A percentile compares a stretch with the other conserved stretches of the same genome.
Conservation (phyloP, 768 basidiomycete genomes). For the Phanerodontia chrysosporium region DNA sequence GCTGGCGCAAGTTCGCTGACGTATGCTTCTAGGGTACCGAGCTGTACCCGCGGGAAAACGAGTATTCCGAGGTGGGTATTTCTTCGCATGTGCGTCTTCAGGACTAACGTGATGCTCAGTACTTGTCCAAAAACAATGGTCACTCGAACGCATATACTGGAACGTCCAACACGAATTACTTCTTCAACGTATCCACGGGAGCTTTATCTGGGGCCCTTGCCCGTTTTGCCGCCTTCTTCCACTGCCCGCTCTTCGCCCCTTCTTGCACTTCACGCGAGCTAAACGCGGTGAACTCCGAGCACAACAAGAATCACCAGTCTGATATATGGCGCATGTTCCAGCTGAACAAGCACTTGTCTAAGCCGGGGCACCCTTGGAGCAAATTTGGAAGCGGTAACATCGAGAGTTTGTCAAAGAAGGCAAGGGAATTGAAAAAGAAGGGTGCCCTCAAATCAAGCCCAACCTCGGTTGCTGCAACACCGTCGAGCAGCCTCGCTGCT, state of each 20-base stretch:
- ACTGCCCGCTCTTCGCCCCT: constrained; percentile 83
- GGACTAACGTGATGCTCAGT: constrained; percentile 37
- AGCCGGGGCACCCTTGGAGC: constrained; percentile 75
- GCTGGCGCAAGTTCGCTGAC: background rate
- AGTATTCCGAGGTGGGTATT: constrained; percentile 72
- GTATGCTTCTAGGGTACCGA: constrained; percentile 57
- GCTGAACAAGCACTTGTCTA: constrained; percentile 82
- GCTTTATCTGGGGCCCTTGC: constrained; percentile 67
- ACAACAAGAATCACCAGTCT: constrained; percentile 91
- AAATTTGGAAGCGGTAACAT: constrained; percentile 92
- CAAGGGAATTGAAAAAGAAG: constrained; percentile 49
- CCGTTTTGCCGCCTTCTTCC: constrained; percentile 85
- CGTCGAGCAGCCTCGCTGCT: constrained; percentile 18
- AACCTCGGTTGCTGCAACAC: constrained; percentile 27
- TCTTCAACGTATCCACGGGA: constrained; percentile 64
- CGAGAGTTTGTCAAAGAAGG: constrained; percentile 64
- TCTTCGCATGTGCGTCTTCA: background rate
- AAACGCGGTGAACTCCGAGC: constrained; percentile 94
- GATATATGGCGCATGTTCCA: constrained; percentile 96
- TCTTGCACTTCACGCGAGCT: constrained; percentile 87
- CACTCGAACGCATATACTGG: constrained; percentile 91
- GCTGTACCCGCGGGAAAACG: constrained; percentile 88
- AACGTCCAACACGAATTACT: constrained; percentile 88
- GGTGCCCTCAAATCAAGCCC: constrained; percentile 32
- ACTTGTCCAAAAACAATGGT: constrained; percentile 78